These are phyloP conservation scores for Smittium mucronatum DNA, from an alignment of 371 early-diverging fungal genomes.

Conservation along the genomic window DNA sequence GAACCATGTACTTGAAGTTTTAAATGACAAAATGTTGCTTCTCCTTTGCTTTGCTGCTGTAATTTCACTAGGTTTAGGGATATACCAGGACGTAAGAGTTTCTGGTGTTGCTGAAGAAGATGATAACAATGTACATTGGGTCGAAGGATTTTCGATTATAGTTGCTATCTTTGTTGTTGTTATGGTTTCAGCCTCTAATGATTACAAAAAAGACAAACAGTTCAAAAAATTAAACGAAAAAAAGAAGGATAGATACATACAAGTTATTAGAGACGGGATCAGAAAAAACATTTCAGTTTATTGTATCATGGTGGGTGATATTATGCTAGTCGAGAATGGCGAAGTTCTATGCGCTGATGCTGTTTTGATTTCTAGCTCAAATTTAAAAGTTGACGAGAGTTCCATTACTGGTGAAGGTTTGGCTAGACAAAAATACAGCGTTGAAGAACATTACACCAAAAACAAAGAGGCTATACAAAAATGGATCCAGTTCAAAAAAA, in stretches of 20 bases:
- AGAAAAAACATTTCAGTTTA: slow-evolving; percentile 68
- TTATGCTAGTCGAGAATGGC: slow-evolving; percentile 80
- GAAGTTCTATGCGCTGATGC: slow-evolving; percentile 86
- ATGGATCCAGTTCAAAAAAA: slow-evolving; percentile 16
- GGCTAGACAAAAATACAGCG: slow-evolving; percentile 49
- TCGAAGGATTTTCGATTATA: slow-evolving; percentile 80
- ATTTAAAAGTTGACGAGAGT: slow-evolving; percentile 78
- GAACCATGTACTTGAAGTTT: slow-evolving; percentile 62
- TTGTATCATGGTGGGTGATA: slow-evolving; percentile 76
- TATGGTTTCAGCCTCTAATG: slow-evolving; percentile 83
- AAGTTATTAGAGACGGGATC: slow-evolving; percentile 55
- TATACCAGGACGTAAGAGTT: slow-evolving; percentile 57
- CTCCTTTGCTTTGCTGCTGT: slow-evolving; percentile 66
- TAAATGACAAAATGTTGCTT: slow-evolving; percentile 75
- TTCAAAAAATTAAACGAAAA: slow-evolving; percentile 85
- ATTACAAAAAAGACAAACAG: slow-evolving; percentile 88
- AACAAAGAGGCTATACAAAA: slow-evolving; percentile 21
- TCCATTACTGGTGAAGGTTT: slow-evolving; percentile 90
- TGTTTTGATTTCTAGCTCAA: slow-evolving; percentile 59
- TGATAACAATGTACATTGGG: slow-evolving; percentile 34
- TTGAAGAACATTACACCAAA: slow-evolving; percentile 23
- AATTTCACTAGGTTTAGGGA: slow-evolving; percentile 68
- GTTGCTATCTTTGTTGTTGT: slow-evolving; percentile 81
- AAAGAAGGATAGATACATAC: slow-evolving; percentile 72
- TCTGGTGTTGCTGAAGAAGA: slow-evolving; percentile 24